These are phyloP conservation scores for Aspergillus ochraceoroseus DNA, from an alignment of 2,329 filamentous ascomycete genomes.

Conservation along the genomic window DNA sequence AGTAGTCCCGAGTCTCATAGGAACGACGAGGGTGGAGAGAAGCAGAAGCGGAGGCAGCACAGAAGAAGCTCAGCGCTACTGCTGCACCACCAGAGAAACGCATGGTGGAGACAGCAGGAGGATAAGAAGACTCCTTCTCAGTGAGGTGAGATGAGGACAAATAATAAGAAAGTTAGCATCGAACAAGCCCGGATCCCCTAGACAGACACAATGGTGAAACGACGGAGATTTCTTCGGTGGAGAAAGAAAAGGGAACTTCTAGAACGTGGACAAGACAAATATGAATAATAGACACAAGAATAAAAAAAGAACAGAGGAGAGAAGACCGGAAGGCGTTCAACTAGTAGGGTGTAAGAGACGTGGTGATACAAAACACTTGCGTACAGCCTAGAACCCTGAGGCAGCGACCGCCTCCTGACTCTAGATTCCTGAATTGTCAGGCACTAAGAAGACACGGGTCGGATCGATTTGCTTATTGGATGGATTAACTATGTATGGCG, in stretches of 20 bases:
- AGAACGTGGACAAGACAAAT: conserved; percentile 1
- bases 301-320: background rate
- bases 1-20: conserved; percentile 82
- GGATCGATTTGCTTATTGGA: conserved; percentile 7
- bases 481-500: conserved; percentile 1
- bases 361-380: no score
- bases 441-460: background rate
- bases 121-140: conserved; percentile 9
- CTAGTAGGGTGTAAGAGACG: background rate
- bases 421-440: background rate
- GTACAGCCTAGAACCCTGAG: conserved; percentile 8
- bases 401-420: conserved; percentile 6
- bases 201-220: background rate
- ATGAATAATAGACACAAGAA: conserved; percentile 7
- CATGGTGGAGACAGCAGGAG: conserved; percentile 18
- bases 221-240: background rate
- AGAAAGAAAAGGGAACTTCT: background rate
- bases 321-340: conserved; percentile 1
- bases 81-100: conserved; percentile 23
- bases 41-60: conserved; percentile 46
- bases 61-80: conserved; percentile 35
- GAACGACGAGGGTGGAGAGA: conserved; percentile 56
- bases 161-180: conserved; percentile 18
- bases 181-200: background rate
- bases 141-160: conserved; percentile 17